Evolutionary conservation across 1,284 basidiomycete species (phyloP), one percentile per base, ranked within the genome.

Genomic region (Cryptococcus floricola): DNA sequence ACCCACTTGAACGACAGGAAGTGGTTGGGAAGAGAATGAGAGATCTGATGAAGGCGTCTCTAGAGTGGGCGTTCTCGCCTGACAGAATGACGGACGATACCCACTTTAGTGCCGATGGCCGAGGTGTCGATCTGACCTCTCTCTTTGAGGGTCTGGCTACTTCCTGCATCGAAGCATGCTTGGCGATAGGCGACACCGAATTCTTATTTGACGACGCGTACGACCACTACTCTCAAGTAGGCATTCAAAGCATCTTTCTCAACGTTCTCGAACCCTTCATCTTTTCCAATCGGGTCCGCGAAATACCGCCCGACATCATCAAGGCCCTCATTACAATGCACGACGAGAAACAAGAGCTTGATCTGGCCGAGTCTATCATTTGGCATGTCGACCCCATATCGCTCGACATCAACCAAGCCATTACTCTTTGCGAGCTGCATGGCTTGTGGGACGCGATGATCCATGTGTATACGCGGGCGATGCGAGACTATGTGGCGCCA

Each of bases 371-470:
- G 72, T 82, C 84, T 41, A 81, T 98, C 57, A 95, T 99, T 53
- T 97, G 93, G 90, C 91, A 96, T 71, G 91, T 98, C 57, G 89
- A 97, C 64, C 92, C 95, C 0, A 80, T 84, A 14, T 90, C 87
- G 65, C 79, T 99, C 56, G 96, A 99, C 70, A 87, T 98, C 73
- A 89, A 98, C 70, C 96, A 98, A 75, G 88, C 88, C 1, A 87
- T 98, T 59, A 82, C 78, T 16, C 80, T 99, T 4, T 98, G 96
- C 69, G 86, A 91, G 68, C 81, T 80, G 53, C 84, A 91, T 67
- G 81, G 82, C 31, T 82, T 98, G 2, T 97, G 93, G 79, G 95
- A 98, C 69, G 94, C 95, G 0, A 82, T 98, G 58, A 88, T 95
- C 59, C 94, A 97, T 71, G 87, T 98, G 39, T 96, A 93, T 75